A percentile compares a stretch with the other conserved stretches of the same genome.
Evolutionary conservation across 2,329 filamentous ascomycete genomes (phyloP).

Genomic region (Aaosphaeria pasadenensis): DNA sequence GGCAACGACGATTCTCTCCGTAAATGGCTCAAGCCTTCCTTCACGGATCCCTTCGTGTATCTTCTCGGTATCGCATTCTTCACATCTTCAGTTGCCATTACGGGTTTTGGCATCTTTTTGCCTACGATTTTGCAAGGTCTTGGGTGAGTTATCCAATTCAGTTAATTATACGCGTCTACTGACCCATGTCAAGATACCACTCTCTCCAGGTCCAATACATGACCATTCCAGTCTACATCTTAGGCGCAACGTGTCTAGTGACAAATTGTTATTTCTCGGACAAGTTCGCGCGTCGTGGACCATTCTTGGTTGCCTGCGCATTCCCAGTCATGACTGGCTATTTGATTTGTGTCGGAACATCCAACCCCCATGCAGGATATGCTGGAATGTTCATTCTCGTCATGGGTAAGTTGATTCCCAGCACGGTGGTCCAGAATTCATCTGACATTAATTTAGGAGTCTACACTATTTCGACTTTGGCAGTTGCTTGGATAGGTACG

Average conservation of each 20-base stretch:
- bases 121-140: constrained; percentile 35
- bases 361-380: constrained; percentile 28
- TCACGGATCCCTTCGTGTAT: constrained; percentile 30
- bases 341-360: constrained; percentile 28
- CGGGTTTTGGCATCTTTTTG: constrained; percentile 34
- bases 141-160: constrained; percentile 11
- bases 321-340: constrained; percentile 33
- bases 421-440: background rate
- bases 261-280: constrained; percentile 28
- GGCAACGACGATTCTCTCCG: constrained; percentile 28
- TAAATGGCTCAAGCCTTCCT: constrained; percentile 27
- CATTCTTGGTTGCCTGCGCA: constrained; percentile 25
- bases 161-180: too few relatives aligned
- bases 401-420: background rate
- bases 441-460: constrained; percentile 7
- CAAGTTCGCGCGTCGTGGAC: constrained; percentile 24
- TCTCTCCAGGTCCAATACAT: constrained; percentile 29
- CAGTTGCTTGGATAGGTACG: constrained; percentile 33
- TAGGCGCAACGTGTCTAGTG: constrained; percentile 23
- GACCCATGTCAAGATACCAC: constrained; percentile 2
- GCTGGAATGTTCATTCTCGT: constrained; percentile 31
- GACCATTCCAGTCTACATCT: constrained; percentile 36
- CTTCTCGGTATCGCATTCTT: constrained; percentile 29
- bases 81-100: constrained; percentile 30
- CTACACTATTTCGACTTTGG: constrained; percentile 20